phyloP scores from a whole-genome alignment of 2,329 filamentous ascomycete species.

The Sclerotinia sclerotiorum region DNA sequence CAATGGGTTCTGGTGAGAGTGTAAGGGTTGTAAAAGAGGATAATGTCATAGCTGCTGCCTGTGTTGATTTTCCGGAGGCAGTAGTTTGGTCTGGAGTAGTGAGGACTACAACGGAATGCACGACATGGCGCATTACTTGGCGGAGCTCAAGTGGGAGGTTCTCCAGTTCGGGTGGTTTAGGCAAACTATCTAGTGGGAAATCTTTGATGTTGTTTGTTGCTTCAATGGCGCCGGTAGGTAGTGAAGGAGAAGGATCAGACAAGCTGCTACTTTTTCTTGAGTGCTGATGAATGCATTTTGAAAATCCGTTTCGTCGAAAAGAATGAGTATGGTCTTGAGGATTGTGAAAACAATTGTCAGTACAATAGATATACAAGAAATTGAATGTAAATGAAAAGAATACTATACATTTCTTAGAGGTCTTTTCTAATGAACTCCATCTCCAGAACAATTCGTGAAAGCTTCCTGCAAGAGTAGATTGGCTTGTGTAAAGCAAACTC shows the following conservation, averaged over 20 bases:
- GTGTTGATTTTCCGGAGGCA: background rate
- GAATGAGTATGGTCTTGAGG: background rate
- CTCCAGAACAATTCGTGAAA: conserved; percentile 18
- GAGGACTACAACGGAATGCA: conserved; percentile 38
- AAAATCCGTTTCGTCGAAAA: background rate
- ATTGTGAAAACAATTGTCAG: background rate
- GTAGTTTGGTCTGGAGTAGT: conserved; percentile 27
- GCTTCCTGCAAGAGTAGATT: background rate
- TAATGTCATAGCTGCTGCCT: conserved; percentile 37
- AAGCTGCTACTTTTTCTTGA: conserved; percentile 1
- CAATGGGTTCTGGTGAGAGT: conserved; percentile 36
- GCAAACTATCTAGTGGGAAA: background rate
- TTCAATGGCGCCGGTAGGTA: background rate
- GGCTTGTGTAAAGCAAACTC: conserved; percentile 2
- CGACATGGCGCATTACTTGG: conserved; percentile 37
- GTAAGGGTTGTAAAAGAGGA: conserved; percentile 41
- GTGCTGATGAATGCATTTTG: conserved; percentile 1
- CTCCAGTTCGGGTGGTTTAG: background rate
- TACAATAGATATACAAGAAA: background rate
- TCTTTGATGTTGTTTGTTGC: background rate
- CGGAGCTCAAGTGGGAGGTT: conserved; percentile 32
- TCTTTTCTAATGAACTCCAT: conserved; percentile 7
- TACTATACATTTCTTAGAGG: conserved; percentile 14
- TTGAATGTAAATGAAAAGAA: background rate
- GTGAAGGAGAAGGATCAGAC: background rate